Percentiles rank a stretch among this genome's conserved stretches.
Evolutionary conservation across 345 rosid genomes (phyloP).

Genomic region (Lepidium didymum): DNA sequence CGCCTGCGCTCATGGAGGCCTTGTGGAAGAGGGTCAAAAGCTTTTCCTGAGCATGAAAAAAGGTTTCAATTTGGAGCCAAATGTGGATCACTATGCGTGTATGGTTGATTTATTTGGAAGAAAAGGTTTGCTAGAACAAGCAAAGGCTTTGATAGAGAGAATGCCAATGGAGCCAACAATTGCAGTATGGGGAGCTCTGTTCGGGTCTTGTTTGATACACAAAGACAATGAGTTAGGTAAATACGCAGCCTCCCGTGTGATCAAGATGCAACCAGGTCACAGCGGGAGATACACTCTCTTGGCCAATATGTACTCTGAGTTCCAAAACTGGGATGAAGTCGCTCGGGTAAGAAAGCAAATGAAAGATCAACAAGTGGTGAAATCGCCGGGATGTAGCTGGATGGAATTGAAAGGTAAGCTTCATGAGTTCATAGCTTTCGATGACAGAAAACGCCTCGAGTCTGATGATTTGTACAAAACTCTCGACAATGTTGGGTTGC

Average conservation of each 20-base stretch:
- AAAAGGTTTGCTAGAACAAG: conserved; percentile 26
- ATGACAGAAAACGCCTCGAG: background rate
- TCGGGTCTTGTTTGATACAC: conserved; percentile 16
- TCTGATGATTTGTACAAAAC: conserved; percentile 16
- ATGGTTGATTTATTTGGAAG: conserved; percentile 33
- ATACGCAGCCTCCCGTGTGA: conserved; percentile 47
- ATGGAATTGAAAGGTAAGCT: conserved; percentile 31
- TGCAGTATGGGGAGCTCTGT: conserved; percentile 26
- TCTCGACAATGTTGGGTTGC: background rate
- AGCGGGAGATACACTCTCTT: conserved; percentile 42
- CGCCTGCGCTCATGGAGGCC: conserved; percentile 37
- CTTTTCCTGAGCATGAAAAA: conserved; percentile 23
- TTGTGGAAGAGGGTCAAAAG: conserved; percentile 25
- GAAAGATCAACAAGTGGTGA: conserved; percentile 40
- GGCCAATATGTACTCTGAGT: conserved; percentile 46
- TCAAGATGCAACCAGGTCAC: conserved; percentile 45
- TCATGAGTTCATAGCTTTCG: background rate
- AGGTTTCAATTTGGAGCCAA: conserved; percentile 9
- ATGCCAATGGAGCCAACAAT: conserved; percentile 33
- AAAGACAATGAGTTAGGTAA: conserved; percentile 8
- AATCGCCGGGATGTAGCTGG: conserved; percentile 54
- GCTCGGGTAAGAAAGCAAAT: conserved; percentile 37
- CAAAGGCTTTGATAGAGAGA: conserved; percentile 14
- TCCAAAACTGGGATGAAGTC: conserved; percentile 51
- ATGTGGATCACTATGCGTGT: conserved; percentile 14